phyloP scores from a whole-genome alignment of 345 rosid genomes.

The Kandelia obovata region DNA sequence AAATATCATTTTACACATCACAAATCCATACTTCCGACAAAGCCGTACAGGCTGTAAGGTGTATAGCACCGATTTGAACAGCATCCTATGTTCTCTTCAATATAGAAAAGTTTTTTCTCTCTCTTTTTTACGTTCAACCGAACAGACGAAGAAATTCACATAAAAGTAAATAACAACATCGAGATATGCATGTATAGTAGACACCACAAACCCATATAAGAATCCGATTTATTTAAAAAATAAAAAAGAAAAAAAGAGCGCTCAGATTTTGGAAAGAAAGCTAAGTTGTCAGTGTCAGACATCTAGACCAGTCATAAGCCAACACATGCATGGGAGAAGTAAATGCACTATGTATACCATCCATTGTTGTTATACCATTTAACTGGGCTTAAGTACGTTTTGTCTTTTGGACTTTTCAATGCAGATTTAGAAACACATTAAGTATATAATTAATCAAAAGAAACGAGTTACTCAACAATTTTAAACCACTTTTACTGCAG shows the following conservation, averaged over 20 bases:
- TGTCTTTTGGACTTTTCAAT: constrained; percentile 2
- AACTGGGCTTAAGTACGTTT: neutral
- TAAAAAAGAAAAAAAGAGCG: neutral
- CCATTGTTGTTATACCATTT: neutral
- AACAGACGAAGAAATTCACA: constrained; percentile 1
- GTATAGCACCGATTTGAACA: constrained; percentile 27
- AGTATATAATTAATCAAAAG: neutral
- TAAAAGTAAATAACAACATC: constrained; percentile 15
- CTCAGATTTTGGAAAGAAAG: constrained; percentile 19
- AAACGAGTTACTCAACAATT: neutral
- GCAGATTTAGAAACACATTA: constrained; percentile 4
- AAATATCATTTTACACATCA: neutral
- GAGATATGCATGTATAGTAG: constrained; percentile 14
- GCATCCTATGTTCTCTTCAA: constrained; percentile 49
- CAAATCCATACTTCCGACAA: neutral
- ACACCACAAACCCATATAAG: neutral
- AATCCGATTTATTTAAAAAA: constrained; percentile 5
- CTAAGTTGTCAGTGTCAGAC: constrained; percentile 20
- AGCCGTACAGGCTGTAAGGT: neutral
- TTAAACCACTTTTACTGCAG: neutral
- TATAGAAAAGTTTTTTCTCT: constrained; percentile 7
- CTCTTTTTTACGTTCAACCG: constrained; percentile 3
- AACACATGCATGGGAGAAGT: neutral
- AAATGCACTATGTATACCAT: constrained; percentile 3
- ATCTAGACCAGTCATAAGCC: constrained; percentile 5